Base-by-base conservation (phyloP, 2,329 filamentous ascomycete species). In the Nectriaceae sp. region DNA sequence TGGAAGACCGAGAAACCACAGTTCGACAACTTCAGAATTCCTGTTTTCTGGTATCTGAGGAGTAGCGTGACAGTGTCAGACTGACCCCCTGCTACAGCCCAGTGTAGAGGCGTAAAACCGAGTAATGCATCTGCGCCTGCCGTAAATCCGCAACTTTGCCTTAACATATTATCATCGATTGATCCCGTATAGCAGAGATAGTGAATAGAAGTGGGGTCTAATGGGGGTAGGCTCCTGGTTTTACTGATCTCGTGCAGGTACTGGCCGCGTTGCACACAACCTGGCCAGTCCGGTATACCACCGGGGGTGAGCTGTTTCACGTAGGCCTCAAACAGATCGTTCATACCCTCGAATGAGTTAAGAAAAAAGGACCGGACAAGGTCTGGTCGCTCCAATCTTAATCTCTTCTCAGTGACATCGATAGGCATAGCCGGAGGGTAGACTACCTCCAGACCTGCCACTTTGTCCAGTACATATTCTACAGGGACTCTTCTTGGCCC, bases 1-100 rank as follows among this genome's bases (percentile, higher is more conserved):
- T 42, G 40, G n/a, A 42, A 11, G 15, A 24, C 40, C n/a, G 40
- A 42, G 16, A 42, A 42, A 10, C 40, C 40, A 11, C 40, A 21
- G n/a, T 16, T 11, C 3, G 40, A 24, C 15, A 31, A 24, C 26
- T 42, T 20, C 26, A 31, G 26, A 18, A 5, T 8, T 20, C 20
- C 13, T 31, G 22, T 13, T 10, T 19, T 15, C 11, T 8, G n/a
- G 24, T 42, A 15, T 5, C 15, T 21, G 15, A 26, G 5, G 5
- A 42, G n/a, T 24, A 42, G 16, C 5, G 19, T 11, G 16, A 33
- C 31, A 18, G 24, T 24, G 11, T 29, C n/a, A 3, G n/a, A 10
- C 20, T 42, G 16, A 11, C 18, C 24, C 21, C 41, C 41, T 21
- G 13, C 26, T n/a, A 43, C 21, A 21, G 29, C 41, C 41, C 41